phyloP scores from a whole-genome alignment of 352 stramenopile species.

The Globisporangium nunn region DNA sequence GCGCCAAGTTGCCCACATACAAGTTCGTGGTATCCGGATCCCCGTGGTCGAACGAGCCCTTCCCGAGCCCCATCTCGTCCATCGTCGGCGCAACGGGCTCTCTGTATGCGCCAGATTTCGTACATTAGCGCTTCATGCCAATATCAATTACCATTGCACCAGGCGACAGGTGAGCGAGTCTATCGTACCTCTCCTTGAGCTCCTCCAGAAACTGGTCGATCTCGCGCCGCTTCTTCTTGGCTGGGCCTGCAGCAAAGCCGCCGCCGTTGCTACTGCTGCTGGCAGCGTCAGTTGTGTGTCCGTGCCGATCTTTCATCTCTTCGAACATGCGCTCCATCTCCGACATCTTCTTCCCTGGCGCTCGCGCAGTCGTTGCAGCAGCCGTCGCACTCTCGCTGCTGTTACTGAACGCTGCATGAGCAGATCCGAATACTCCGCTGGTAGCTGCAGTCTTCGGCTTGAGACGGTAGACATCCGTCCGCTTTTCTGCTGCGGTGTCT shows the following conservation, averaged over 20 bases:
- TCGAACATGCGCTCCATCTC: conserved; percentile 69
- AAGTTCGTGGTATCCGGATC: conserved; percentile 90
- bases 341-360: conserved; percentile 26
- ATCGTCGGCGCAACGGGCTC: conserved; percentile 9
- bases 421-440: not conserved
- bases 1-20: conserved; percentile 92
- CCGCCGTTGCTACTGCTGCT: conserved; percentile 8
- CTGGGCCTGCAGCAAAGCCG: not conserved
- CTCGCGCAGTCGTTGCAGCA: not conserved
- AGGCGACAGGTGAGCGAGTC: not conserved
- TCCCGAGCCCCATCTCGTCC: conserved; percentile 16
- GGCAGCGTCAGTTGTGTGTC: conserved; percentile 9
- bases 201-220: conserved; percentile 89
- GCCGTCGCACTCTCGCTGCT: conserved; percentile 1
- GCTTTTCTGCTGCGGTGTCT: not conserved
- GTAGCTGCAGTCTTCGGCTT: conserved; percentile 11
- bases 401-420: not conserved
- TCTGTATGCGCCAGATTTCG: not conserved
- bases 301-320: conserved; percentile 45
- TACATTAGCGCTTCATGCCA: not conserved
- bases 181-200: conserved; percentile 65
- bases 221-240: conserved; percentile 48
- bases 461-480: conserved; percentile 28
- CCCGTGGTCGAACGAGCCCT: conserved; percentile 81
- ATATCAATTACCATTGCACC: too few species aligned